Evolutionary conservation across 2,329 filamentous ascomycete species (phyloP), one percentile per base, ranked within the genome.

Genomic region (Xylariaceae sp.): DNA sequence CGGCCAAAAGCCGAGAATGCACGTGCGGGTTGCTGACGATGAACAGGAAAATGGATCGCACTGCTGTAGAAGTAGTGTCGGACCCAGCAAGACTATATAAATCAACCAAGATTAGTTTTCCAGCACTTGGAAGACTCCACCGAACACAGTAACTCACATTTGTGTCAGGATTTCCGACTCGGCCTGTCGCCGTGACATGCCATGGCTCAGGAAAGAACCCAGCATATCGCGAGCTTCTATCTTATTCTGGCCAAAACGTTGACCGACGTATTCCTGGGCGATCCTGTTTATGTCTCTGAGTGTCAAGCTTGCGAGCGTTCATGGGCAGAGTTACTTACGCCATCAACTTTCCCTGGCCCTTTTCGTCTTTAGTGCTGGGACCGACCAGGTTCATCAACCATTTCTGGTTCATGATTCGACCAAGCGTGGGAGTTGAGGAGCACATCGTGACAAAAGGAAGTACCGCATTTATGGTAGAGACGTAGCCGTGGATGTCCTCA

Each of bases 31-130:
- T 74, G 14, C 74, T 78, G 19, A 75, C 73, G 53, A 82, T 67
- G 65, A 78, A 75, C 21, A 82, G 73, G 47, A 82, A 49, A 3
- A 75, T 78, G 40, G 75, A 69, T 1, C 80, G 75, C 3, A 83
- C 71, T 2, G 75, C 73, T 0, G 76, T 77, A 0, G 80, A 75
- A 0, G 79, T 80, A 14, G 78, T 81, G 58, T 83, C 80, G 3
- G 77, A 78, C 5, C 80, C 60, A 2, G 60, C 60, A 7, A 55
- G 37, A 29, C 60, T 55, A 44, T 54, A 52, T 20, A 70, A 54
- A 19, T 67, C 54, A 2, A n/a, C n/a, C n/a, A n/a, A n/a, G 48
- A 53, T 50, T 71, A 68, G 9, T 57, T 57, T 64, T 40, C 62
- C 26, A 10, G 9, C 5, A 37, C 32, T 37, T 37, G 32, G 14